phyloP scores from a whole-genome alignment of 768 basidiomycete genomes.

The Boletus tylopilopsis region DNA sequence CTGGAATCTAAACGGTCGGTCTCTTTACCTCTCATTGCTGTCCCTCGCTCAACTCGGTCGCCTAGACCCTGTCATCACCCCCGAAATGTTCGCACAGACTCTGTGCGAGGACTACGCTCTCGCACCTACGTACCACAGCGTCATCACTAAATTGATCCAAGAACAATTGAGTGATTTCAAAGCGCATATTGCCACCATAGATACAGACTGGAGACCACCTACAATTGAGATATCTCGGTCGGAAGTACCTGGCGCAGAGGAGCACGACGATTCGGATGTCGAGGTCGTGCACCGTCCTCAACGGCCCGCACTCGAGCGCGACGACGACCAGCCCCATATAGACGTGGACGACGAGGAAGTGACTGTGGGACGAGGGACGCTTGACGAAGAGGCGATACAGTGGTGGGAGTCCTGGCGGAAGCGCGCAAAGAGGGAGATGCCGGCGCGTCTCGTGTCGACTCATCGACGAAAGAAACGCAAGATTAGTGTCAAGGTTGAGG shows the following conservation, averaged over 20 bases:
- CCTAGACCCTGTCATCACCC: slow-evolving; percentile 83
- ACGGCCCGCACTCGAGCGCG: slow-evolving; percentile 9
- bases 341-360: slow-evolving; percentile 22
- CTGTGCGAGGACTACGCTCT: slow-evolving; percentile 90
- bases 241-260: slow-evolving; percentile 25
- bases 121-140: slow-evolving; percentile 53
- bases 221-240: slow-evolving; percentile 19
- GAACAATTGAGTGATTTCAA: slow-evolving; percentile 84
- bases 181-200: slow-evolving; percentile 58
- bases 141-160: slow-evolving; percentile 80
- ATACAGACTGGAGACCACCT: slow-evolving; percentile 36
- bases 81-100: slow-evolving; percentile 85
- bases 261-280: slow-evolving; percentile 29
- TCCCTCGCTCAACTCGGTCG: neutral
- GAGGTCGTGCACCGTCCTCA: slow-evolving; percentile 18
- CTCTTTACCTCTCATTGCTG: neutral
- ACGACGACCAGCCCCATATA: slow-evolving; percentile 23
- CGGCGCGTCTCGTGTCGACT: slow-evolving; percentile 23
- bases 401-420: slow-evolving; percentile 80
- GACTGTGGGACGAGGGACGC: slow-evolving; percentile 33
- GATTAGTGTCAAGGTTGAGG: slow-evolving; percentile 29
- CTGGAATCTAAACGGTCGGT: slow-evolving; percentile 93
- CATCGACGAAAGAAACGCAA: slow-evolving; percentile 43
- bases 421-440: slow-evolving; percentile 34
- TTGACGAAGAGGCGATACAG: slow-evolving; percentile 46